phyloP scores from a whole-genome alignment of 495 filamentous ascomycete genomes.

The Neurospora sp. region DNA sequence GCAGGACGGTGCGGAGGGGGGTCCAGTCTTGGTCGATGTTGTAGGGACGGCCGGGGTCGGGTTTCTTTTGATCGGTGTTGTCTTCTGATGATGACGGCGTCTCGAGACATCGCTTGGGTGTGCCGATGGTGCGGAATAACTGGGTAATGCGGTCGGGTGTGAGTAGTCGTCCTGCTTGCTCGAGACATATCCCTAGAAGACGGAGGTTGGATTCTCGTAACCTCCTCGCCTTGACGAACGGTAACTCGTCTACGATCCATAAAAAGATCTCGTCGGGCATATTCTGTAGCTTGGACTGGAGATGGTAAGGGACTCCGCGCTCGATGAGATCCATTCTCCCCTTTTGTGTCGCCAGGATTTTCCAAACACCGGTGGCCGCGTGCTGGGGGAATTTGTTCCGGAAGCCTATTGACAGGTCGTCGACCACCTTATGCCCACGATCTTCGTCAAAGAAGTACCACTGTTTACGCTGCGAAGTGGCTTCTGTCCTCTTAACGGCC shows the following conservation, averaged over 20 bases:
- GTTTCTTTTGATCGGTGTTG: constrained; percentile 1
- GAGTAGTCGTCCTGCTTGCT: constrained; percentile 30
- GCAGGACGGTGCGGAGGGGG: constrained; percentile 23
- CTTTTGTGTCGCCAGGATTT: constrained; percentile 34
- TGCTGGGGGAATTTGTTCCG: constrained; percentile 24
- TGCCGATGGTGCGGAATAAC: constrained; percentile 33
- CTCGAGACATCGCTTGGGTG: constrained; percentile 20
- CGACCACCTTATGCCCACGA: constrained; percentile 1
- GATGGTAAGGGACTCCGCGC: constrained; percentile 55
- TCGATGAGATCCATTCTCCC: constrained; percentile 53
- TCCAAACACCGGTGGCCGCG: constrained; percentile 24
- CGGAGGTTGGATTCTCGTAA: constrained; percentile 57
- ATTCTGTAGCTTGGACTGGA: constrained; percentile 36
- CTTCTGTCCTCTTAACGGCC: constrained; percentile 68
- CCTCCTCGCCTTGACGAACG: constrained; percentile 47
- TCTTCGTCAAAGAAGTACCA: constrained; percentile 58
- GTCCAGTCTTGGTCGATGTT: constrained; percentile 27
- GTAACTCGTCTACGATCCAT: constrained; percentile 67
- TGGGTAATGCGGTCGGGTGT: constrained; percentile 24
- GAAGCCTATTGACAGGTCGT: constrained; percentile 17
- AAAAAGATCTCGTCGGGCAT: constrained; percentile 61
- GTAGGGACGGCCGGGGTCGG: constrained; percentile 8
- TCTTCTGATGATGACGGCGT: neutral
- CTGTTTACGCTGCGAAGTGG: constrained; percentile 45
- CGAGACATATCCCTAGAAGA: constrained; percentile 23